Percentiles rank a stretch among this genome's conserved stretches.
phyloP scores from a whole-genome alignment of 23 red algal species.

The Gracilaria domingensis region DNA sequence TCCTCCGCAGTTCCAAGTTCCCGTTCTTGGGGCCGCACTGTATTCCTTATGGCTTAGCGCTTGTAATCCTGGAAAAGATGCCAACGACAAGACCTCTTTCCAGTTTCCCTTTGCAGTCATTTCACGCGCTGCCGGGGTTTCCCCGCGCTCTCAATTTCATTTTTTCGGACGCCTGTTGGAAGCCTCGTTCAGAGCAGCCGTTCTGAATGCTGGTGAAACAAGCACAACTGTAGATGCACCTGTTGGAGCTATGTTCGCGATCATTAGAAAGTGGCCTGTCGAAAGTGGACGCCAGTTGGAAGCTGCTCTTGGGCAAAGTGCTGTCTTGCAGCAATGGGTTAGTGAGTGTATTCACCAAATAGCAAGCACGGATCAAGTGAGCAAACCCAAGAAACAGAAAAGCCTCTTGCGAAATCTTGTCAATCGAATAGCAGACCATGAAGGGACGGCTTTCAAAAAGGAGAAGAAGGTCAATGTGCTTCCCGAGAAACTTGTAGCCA shows the following conservation, averaged over 20 bases:
- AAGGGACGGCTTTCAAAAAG: slow-evolving; percentile 1
- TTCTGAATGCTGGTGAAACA: slow-evolving; percentile 18
- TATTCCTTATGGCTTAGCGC: slow-evolving; percentile 21
- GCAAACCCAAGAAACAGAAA: slow-evolving; percentile 39
- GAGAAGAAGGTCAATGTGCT: slow-evolving; percentile 45
- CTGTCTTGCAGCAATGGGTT: slow-evolving; percentile 18
- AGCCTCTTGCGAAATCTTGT: neutral
- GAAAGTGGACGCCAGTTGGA: slow-evolving; percentile 34
- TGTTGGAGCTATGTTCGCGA: slow-evolving; percentile 8
- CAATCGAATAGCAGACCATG: slow-evolving; percentile 25
- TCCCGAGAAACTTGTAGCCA: slow-evolving; percentile 48
- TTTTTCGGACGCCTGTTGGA: slow-evolving; percentile 31
- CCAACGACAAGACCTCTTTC: neutral
- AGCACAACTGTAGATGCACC: slow-evolving; percentile 9
- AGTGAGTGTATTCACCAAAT: slow-evolving; percentile 10
- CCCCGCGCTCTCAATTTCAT: slow-evolving; percentile 14
- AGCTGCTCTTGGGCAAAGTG: slow-evolving; percentile 5
- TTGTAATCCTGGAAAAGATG: slow-evolving; percentile 34
- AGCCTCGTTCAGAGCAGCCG: slow-evolving; percentile 25
- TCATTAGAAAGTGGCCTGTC: slow-evolving; percentile 57
- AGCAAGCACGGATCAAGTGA: neutral
- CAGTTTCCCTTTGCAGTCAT: slow-evolving; percentile 8
- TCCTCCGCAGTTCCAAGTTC: slow-evolving; percentile 14
- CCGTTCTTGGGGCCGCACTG: slow-evolving; percentile 14
- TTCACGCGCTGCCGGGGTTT: slow-evolving; percentile 23